Conservation (phyloP, 352 stramenopile genomes). For the Plasmopara halstedii region DNA sequence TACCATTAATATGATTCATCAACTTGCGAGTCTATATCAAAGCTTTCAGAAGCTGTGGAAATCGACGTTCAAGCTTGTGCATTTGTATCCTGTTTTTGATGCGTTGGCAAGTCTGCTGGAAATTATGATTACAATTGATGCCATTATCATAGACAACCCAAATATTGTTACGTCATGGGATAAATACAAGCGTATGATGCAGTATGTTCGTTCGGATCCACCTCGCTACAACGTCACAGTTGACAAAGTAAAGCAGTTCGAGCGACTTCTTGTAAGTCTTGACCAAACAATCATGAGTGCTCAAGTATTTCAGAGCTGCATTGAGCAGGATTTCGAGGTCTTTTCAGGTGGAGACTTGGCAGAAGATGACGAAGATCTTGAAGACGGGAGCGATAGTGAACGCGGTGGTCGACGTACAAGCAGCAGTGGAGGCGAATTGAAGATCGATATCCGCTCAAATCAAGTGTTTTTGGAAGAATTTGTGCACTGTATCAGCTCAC, state of each 20-base stretch:
- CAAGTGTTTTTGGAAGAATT: constrained; percentile 84
- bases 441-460: constrained; percentile 79
- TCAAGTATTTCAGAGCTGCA: constrained; percentile 81
- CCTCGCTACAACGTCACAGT: constrained; percentile 75
- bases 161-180: constrained; percentile 82
- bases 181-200: constrained; percentile 90
- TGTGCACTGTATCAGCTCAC: constrained; percentile 71
- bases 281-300: constrained; percentile 86
- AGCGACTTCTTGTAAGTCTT: constrained; percentile 77
- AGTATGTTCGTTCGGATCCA: constrained; percentile 80
- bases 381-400: constrained; percentile 46
- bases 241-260: constrained; percentile 80
- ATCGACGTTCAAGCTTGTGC: constrained; percentile 82
- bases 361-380: constrained; percentile 60
- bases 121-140: constrained; percentile 85
- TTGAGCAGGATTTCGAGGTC: constrained; percentile 86
- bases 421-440: constrained; percentile 59
- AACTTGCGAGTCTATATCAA: constrained; percentile 82
- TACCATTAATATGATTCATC: constrained; percentile 87
- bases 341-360: constrained; percentile 53
- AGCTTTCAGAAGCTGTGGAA: constrained; percentile 86
- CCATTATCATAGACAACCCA: constrained; percentile 85
- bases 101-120: constrained; percentile 70
- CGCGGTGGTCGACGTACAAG: constrained; percentile 30
- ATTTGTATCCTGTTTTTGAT: constrained; percentile 76